A percentile compares a stretch with the other conserved stretches of the same genome.
phyloP scores from a whole-genome alignment of 2,329 filamentous ascomycete species.

The Penicillium thymicola region DNA sequence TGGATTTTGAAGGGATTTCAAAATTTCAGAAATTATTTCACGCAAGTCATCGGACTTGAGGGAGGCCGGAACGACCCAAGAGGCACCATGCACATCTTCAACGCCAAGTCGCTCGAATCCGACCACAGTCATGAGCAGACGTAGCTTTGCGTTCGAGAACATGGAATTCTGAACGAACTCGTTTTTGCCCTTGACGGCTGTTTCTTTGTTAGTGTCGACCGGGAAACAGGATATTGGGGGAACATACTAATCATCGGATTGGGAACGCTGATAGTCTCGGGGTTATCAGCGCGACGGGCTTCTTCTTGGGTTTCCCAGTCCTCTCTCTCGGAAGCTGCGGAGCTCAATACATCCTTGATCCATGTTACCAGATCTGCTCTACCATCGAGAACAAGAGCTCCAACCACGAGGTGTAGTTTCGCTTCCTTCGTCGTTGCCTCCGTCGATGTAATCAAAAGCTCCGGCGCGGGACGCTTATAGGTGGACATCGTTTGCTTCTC shows the following conservation, averaged over 20 bases:
- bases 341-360: conserved; percentile 69
- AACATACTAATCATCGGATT: conserved; percentile 48
- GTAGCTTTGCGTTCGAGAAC: conserved; percentile 85
- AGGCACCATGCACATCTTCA: conserved; percentile 71
- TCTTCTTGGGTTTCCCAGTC: conserved; percentile 73
- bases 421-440: conserved; percentile 61
- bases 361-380: conserved; percentile 74
- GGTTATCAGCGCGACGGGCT: conserved; percentile 51
- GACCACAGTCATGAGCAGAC: conserved; percentile 74
- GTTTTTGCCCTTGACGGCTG: conserved; percentile 62
- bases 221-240: not conserved
- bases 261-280: conserved; percentile 23
- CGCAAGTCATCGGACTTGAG: conserved; percentile 64
- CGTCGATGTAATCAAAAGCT: conserved; percentile 75
- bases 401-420: conserved; percentile 76
- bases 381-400: conserved; percentile 74
- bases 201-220: conserved; percentile 1
- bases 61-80: conserved; percentile 71
- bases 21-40: conserved; percentile 68
- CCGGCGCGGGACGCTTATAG: conserved; percentile 69
- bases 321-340: conserved; percentile 68
- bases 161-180: conserved; percentile 68
- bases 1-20: conserved; percentile 73
- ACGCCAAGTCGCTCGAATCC: conserved; percentile 64
- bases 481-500: conserved; percentile 70